Percentiles rank a stretch among this genome's conserved stretches.
These are phyloP conservation scores for Rhododendron kiyosumense DNA, from an alignment of 148 eudicot species.

Conservation along the genomic window DNA sequence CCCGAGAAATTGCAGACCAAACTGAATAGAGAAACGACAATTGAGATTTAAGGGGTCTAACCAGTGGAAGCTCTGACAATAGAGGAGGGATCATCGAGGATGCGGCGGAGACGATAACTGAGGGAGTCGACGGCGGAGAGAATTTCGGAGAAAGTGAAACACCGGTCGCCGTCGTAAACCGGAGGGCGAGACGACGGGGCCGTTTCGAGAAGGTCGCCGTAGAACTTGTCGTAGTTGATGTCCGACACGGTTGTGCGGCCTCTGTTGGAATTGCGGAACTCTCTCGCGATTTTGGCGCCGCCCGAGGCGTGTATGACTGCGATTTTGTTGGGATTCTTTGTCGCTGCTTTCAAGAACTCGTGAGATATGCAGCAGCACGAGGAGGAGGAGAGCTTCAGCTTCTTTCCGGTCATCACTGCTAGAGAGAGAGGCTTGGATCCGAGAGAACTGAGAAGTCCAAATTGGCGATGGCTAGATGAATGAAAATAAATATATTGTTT, in stretches of 20 bases:
- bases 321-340: constrained; percentile 41
- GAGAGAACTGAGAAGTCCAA: background rate
- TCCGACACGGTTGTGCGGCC: background rate
- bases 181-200: constrained; percentile 28
- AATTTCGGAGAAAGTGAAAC: constrained; percentile 65
- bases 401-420: background rate
- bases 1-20: background rate
- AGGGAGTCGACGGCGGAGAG: constrained; percentile 59
- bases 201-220: background rate
- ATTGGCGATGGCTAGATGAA: too few relatives aligned
- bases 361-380: constrained; percentile 69
- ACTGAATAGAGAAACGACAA: background rate
- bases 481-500: too few relatives aligned
- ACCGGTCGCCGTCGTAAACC: constrained; percentile 41
- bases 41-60: background rate
- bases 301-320: constrained; percentile 59
- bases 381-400: background rate
- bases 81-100: constrained; percentile 42
- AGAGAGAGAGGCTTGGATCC: background rate
- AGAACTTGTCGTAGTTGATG: constrained; percentile 11
- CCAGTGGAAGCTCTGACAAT: constrained; percentile 42
- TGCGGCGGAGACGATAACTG: constrained; percentile 37
- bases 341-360: constrained; percentile 46
- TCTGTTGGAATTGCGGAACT: constrained; percentile 13
- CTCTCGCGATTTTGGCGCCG: constrained; percentile 28